Conservation (phyloP, 805 yeast species). For the Sugiyamaella qingdaonensis region DNA sequence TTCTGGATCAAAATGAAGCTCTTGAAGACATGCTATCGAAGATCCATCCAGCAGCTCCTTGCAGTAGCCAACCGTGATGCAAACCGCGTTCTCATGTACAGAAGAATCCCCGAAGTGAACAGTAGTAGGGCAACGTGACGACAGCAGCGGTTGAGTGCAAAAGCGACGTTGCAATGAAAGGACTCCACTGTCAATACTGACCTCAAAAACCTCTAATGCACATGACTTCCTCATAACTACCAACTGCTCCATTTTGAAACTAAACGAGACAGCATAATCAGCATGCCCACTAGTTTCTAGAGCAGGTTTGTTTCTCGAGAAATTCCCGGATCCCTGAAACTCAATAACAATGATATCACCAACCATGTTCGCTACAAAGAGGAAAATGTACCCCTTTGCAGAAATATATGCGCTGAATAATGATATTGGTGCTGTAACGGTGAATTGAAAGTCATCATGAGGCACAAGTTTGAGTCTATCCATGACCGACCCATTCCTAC, state of each 20-base stretch:
- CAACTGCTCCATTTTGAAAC: background rate
- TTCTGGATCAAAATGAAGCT: slow-evolving; percentile 6
- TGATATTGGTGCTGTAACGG: background rate
- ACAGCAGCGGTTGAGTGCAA: too few species aligned
- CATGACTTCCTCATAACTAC: background rate
- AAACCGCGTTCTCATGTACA: background rate
- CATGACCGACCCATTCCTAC: background rate
- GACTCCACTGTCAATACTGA: too few species aligned
- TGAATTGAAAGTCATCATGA: background rate
- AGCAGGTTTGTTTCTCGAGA: background rate
- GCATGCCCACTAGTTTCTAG: background rate
- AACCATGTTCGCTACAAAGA: background rate
- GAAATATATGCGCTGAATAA: background rate
- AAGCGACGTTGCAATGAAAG: too few species aligned
- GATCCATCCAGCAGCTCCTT: slow-evolving; percentile 1
- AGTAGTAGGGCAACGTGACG: too few species aligned
- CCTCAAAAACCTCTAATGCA: background rate
- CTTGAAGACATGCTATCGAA: slow-evolving; percentile 10
- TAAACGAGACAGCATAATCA: background rate
- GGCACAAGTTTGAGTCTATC: background rate
- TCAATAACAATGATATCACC: background rate
- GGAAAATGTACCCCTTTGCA: background rate
- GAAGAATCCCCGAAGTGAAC: background rate
- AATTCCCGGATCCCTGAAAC: background rate
- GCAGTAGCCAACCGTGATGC: slow-evolving; percentile 4